These are phyloP conservation scores for Pyracantha coccinea DNA, from an alignment of 331 rosid species.

Conservation along the genomic window DNA sequence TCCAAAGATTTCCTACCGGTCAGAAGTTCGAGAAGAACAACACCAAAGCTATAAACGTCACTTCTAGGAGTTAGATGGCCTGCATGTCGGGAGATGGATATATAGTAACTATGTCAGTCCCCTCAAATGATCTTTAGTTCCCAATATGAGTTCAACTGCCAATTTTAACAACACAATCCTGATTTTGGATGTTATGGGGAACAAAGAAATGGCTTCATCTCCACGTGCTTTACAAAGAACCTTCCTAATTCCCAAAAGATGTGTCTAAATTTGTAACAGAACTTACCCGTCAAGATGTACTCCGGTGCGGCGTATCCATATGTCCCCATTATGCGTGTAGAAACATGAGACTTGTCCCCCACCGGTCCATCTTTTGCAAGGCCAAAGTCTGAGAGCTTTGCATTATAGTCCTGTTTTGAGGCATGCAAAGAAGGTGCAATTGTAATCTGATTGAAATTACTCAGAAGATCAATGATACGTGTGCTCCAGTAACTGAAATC, in stretches of 20 bases:
- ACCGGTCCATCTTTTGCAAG: conserved; percentile 99
- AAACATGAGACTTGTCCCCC: conserved; percentile 95
- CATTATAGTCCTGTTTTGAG: conserved; percentile 77
- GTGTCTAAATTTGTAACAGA: background rate
- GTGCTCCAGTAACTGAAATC: background rate
- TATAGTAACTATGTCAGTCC: too few species aligned
- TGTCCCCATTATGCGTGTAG: conserved; percentile 96
- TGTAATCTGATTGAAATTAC: background rate
- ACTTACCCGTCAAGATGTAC: conserved; percentile 84
- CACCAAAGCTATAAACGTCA: conserved; percentile 94
- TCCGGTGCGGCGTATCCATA: conserved; percentile 99
- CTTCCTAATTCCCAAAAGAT: background rate
- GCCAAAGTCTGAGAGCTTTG: conserved; percentile 96
- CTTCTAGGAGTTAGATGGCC: conserved; percentile 92
- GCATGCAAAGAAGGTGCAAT: conserved; percentile 6
- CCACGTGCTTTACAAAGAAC: background rate
- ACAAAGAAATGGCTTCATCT: background rate
- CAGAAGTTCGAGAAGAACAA: conserved; percentile 86
- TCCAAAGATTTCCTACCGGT: conserved; percentile 86
- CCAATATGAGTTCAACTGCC: background rate
- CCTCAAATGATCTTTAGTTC: background rate
- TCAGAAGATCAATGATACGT: background rate
- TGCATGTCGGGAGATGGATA: conserved; percentile 20
- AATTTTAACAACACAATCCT: background rate
- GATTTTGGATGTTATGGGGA: background rate